Percentiles rank a stretch among this genome's conserved stretches.
These are phyloP conservation scores for Arxiozyma bovina DNA, from an alignment of 1,139 yeast genomes.

Conservation along the genomic window DNA sequence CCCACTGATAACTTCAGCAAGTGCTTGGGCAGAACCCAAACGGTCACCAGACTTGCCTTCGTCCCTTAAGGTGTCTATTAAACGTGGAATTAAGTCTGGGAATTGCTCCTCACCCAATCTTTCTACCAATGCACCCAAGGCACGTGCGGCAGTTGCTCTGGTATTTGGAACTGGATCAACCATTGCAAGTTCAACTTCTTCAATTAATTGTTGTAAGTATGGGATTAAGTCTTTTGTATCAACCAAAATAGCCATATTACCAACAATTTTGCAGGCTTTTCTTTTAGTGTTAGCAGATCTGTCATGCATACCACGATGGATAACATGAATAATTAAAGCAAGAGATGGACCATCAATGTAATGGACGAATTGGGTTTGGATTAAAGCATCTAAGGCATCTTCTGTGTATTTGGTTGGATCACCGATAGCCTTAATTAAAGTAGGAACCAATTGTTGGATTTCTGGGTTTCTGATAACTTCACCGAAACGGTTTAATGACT, in stretches of 20 bases:
- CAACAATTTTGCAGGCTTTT: conserved; percentile 95
- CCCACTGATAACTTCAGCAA: conserved; percentile 89
- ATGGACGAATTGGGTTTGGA: conserved; percentile 89
- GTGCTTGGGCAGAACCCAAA: conserved; percentile 94
- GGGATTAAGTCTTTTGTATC: conserved; percentile 81
- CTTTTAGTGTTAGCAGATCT: conserved; percentile 86
- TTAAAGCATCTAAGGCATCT: conserved; percentile 73
- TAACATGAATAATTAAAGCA: conserved; percentile 88
- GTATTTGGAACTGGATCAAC: conserved; percentile 98
- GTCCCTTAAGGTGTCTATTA: conserved; percentile 69
- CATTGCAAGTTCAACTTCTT: conserved; percentile 86
- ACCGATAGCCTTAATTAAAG: conserved; percentile 82
- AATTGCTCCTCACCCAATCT: conserved; percentile 92
- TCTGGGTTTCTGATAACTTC: conserved; percentile 97
- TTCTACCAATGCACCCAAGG: conserved; percentile 91
- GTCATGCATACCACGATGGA: conserved; percentile 91
- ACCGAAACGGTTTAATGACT: conserved; percentile 81
- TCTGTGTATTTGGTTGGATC: conserved; percentile 90
- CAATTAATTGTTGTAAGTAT: conserved; percentile 65
- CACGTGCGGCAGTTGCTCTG: conserved; percentile 95
- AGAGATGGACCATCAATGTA: conserved; percentile 97
- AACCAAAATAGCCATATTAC: conserved; percentile 94
- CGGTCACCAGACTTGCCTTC: conserved; percentile 83
- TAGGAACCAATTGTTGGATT: conserved; percentile 85
- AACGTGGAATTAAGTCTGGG: conserved; percentile 83